Evolutionary conservation across 169 alveolate species (phyloP), one percentile per base, ranked within the genome.

Genomic region (Eimeria falciformis): DNA sequence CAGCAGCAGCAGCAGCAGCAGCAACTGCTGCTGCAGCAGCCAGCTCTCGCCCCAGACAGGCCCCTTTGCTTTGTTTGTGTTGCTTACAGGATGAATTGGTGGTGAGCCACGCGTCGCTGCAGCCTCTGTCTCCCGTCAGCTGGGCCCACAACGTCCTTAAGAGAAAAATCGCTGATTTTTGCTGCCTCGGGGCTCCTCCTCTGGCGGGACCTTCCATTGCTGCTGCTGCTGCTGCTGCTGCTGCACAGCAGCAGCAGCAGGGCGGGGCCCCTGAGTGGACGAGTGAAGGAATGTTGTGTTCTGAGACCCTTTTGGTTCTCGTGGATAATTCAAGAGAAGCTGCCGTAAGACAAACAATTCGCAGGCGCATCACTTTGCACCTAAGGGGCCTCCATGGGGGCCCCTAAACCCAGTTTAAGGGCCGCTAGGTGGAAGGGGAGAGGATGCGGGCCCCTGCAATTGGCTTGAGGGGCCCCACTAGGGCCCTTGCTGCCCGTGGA

Each of bases 1-100:
- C 81, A 73, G 65, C 84, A 73, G 62, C 84, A 73, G 84, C 37
- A 37, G 65, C 65, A 43, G 65, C 62, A 21, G 65, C 65, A 43
- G 65, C 65, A 73, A 21, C 3, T 3, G 33, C 33, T 25, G 65
- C 62, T 43, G 43, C 33, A 45, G 84, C 56, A 33, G 37, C 65
- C n/a, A 14, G 7, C 62, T 50, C 62, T 14, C 62, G 7, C 62
- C 14, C 14, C n/a, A 11, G 62, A 7, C 62, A 14, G 58, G 58
- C 58, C 58, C 58, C 58, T 14, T 50, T 11, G 53, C 43, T 69
- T 25, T 69, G 82, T 3, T 9, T 9, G 53, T 69, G 29, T 37
- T 37, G 11, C 5, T 45, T 17, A 6, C 82, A 69, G 82, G 82
- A 69, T 23, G 82, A 69, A 45, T 23, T 69, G 55, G 82, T 69